Evolutionary conservation across 352 stramenopile genomes (phyloP).

Genomic region (Hyaloperonospora brassicae): DNA sequence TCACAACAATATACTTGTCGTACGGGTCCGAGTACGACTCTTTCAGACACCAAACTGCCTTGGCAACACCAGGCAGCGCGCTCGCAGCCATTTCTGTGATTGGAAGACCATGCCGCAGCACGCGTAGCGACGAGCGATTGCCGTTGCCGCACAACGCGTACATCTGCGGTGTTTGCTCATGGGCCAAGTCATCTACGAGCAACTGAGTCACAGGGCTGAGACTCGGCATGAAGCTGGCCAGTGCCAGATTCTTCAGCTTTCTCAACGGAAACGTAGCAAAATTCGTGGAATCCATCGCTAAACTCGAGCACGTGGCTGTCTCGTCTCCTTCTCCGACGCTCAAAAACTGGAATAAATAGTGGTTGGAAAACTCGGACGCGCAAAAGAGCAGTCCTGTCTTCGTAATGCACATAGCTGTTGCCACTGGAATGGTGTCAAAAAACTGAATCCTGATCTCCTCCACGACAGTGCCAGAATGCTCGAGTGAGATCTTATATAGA

Average conservation of each 20-base stretch:
- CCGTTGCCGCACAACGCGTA: conserved; percentile 92
- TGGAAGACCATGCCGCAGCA: conserved; percentile 92
- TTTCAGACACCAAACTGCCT: conserved; percentile 92
- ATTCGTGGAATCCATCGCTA: conserved; percentile 58
- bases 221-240: conserved; percentile 75
- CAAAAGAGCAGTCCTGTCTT: conserved; percentile 96
- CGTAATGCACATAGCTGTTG: conserved; percentile 94
- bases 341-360: conserved; percentile 97
- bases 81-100: conserved; percentile 96
- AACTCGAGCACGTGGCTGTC: conserved; percentile 62
- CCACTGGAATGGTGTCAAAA: conserved; percentile 95
- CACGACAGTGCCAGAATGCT: conserved; percentile 73
- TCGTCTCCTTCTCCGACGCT: conserved; percentile 91
- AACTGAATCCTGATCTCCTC: conserved; percentile 88
- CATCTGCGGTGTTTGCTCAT: conserved; percentile 95
- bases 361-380: conserved; percentile 95
- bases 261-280: conserved; percentile 64
- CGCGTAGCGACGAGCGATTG: conserved; percentile 90
- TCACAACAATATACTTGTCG: conserved; percentile 98
- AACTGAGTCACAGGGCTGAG: conserved; percentile 93
- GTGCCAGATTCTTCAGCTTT: conserved; percentile 84
- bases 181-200: conserved; percentile 91
- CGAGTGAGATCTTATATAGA: conserved; percentile 96
- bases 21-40: conserved; percentile 66
- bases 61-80: conserved; percentile 91